A percentile compares a stretch with the other conserved stretches of the same genome.
Evolutionary conservation across 768 basidiomycete species (phyloP).

Genomic region (Leucosporidium yakuticum): DNA sequence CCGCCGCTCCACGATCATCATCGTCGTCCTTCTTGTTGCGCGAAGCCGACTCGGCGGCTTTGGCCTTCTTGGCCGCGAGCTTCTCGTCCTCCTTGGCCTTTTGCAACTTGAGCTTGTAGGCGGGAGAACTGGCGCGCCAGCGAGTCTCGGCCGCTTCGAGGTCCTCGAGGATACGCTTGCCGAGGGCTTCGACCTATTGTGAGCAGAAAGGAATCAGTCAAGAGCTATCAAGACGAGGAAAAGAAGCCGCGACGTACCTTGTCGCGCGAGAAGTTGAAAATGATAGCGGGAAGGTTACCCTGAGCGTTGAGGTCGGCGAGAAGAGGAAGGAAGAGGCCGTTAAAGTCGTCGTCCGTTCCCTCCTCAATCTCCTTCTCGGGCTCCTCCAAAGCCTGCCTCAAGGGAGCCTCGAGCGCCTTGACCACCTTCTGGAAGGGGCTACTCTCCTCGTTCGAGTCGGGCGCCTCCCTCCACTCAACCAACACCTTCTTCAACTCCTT

Average conservation of each 20-base stretch:
- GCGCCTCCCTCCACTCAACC: conserved; percentile 44
- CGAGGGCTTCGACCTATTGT: conserved; percentile 55
- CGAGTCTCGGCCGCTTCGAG: conserved; percentile 50
- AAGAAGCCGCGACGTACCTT: neutral
- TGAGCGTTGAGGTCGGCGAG: conserved; percentile 56
- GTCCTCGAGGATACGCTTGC: conserved; percentile 42
- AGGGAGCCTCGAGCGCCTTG: conserved; percentile 29
- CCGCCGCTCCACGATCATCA: conserved; percentile 32
- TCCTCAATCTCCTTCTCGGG: conserved; percentile 30
- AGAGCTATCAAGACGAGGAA: neutral
- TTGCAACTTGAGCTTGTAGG: conserved; percentile 53
- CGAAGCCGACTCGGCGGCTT: conserved; percentile 38
- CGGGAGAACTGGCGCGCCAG: conserved; percentile 54
- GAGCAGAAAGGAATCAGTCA: neutral
- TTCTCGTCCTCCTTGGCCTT: conserved; percentile 52
- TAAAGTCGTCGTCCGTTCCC: conserved; percentile 46
- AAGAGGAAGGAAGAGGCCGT: conserved; percentile 45
- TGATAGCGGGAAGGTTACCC: conserved; percentile 58
- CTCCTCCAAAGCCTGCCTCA: conserved; percentile 19
- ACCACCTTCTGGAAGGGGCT: conserved; percentile 48
- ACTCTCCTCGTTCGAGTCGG: conserved; percentile 43
- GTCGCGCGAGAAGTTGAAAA: conserved; percentile 61
- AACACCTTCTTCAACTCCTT: conserved; percentile 51
- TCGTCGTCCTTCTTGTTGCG: conserved; percentile 40
- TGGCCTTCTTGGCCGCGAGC: conserved; percentile 44